A percentile compares a stretch with the other conserved stretches of the same genome.
Conservation (phyloP, 441 rosid species). For the Eugenia klotzschiana region DNA sequence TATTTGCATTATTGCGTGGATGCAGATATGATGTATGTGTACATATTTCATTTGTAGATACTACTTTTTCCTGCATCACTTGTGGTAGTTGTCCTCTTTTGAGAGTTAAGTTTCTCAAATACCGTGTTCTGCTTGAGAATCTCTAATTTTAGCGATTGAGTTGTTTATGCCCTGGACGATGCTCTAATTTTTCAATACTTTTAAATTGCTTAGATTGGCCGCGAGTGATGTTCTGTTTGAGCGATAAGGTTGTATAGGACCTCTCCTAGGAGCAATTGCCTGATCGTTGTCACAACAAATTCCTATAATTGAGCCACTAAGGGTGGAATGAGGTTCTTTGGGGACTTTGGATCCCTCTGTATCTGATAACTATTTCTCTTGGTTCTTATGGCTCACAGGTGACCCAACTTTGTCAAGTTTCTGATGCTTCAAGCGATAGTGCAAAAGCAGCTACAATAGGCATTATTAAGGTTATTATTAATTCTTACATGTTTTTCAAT, state of each 20-base stretch:
- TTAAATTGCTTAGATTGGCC: not conserved
- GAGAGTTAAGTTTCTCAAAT: not conserved
- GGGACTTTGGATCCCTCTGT: not conserved
- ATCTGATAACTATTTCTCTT: not conserved
- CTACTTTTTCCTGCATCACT: not conserved
- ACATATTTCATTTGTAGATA: not conserved
- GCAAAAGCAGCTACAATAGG: conserved; percentile 80
- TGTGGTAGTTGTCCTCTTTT: not conserved
- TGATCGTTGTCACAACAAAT: not conserved
- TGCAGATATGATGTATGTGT: not conserved
- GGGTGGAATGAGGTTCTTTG: not conserved
- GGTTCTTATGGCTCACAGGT: conserved; percentile 32
- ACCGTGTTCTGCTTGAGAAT: not conserved
- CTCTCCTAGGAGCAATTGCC: not conserved
- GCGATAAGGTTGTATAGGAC: not conserved
- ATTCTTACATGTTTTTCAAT: conserved; percentile 2
- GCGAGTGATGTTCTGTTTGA: not conserved
- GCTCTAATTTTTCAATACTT: not conserved
- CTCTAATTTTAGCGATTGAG: not conserved
- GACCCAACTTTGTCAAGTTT: conserved; percentile 84
- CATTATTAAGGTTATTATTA: conserved; percentile 69
- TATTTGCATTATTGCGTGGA: not conserved
- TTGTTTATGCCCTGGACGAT: not conserved
- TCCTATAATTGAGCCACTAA: not conserved
- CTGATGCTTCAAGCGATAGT: conserved; percentile 51